phyloP scores from a whole-genome alignment of 345 rosid genomes.

The Camelina laxa region DNA sequence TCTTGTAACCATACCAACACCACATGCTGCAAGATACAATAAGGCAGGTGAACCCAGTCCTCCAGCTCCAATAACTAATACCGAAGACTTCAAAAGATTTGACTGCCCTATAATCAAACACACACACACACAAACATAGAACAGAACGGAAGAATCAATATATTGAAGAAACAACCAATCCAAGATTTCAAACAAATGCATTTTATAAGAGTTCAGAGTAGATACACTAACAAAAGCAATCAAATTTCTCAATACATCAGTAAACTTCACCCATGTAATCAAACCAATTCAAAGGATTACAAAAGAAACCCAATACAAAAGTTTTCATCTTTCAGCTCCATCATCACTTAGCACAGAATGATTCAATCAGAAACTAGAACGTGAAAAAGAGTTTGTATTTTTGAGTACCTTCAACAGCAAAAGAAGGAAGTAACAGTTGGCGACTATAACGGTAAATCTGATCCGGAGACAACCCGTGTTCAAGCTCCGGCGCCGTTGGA shows the following conservation, averaged over 20 bases:
- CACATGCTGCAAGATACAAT: constrained; percentile 88
- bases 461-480: constrained; percentile 66
- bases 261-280: neutral
- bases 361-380: neutral
- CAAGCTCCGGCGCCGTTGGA: constrained; percentile 38
- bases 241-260: neutral
- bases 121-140: neutral
- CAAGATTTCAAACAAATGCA: constrained; percentile 4
- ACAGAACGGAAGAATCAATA: neutral
- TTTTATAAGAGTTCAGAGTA: no score
- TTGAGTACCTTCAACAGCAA: constrained; percentile 78
- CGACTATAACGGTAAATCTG: constrained; percentile 91
- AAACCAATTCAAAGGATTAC: neutral
- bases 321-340: constrained; percentile 26
- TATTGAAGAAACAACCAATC: neutral
- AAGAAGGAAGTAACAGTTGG: constrained; percentile 84
- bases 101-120: constrained; percentile 62
- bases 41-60: constrained; percentile 93
- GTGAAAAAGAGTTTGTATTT: neutral
- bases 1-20: constrained; percentile 63
- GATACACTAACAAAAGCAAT: neutral
- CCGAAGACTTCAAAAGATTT: constrained; percentile 74
- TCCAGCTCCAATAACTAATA: constrained; percentile 94
- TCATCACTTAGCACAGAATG: neutral
- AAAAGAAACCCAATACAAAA: constrained; percentile 3